These are phyloP conservation scores for Microglena sp. DNA, from an alignment of 139 green algal genomes.

Conservation along the genomic window DNA sequence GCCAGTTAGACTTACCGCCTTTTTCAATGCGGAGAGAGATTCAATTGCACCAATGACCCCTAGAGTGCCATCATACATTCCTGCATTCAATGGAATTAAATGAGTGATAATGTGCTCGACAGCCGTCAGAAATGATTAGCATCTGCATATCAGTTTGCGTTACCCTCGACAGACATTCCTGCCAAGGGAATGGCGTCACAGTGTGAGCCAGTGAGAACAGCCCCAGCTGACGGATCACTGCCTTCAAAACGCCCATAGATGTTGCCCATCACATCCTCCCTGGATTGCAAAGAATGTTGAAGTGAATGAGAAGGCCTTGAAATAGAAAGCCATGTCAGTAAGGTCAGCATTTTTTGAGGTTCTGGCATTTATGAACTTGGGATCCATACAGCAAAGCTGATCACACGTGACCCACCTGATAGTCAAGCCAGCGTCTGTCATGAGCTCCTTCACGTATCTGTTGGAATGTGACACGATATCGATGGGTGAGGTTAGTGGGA, in stretches of 20 bases:
- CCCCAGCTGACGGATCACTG: slow-evolving; percentile 21
- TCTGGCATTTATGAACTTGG: not conserved
- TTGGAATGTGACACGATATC: no score
- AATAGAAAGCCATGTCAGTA: not conserved
- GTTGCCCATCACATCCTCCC: slow-evolving; percentile 85
- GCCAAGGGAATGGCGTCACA: slow-evolving; percentile 87
- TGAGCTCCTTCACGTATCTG: slow-evolving; percentile 78
- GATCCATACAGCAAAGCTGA: not conserved
- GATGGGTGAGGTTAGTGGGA: not conserved
- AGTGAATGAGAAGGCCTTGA: not conserved
- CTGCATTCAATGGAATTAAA: slow-evolving; percentile 14
- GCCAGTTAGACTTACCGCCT: slow-evolving; percentile 40
- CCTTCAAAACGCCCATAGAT: slow-evolving; percentile 79
- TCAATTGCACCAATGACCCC: slow-evolving; percentile 88
- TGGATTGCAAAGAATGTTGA: slow-evolving; percentile 6
- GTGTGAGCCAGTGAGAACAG: slow-evolving; percentile 80
- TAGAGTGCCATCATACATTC: slow-evolving; percentile 86
- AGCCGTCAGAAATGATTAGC: not conserved
- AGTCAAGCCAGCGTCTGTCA: slow-evolving; percentile 46
- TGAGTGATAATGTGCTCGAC: not conserved
- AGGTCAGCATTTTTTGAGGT: not conserved
- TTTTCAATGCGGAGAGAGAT: slow-evolving; percentile 66
- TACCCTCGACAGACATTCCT: no score
- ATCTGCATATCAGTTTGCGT: no score
- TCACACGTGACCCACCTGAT: slow-evolving; percentile 21